These are phyloP conservation scores for Cordyceps javanica DNA, from an alignment of 2,329 filamentous ascomycete species.

Conservation along the genomic window DNA sequence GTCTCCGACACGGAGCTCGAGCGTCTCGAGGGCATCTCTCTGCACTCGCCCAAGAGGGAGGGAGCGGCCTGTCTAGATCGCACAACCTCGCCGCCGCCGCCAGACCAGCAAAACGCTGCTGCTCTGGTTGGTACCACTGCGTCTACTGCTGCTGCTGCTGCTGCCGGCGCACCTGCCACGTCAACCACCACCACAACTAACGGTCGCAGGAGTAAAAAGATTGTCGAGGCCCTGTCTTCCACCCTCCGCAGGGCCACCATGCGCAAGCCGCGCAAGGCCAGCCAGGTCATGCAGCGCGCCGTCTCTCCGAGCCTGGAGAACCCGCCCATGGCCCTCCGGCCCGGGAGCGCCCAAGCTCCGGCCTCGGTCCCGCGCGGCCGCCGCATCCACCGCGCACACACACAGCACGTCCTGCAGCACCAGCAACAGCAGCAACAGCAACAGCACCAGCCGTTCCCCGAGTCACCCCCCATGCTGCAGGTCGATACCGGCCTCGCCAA, in stretches of 20 bases:
- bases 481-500: constrained; percentile 22
- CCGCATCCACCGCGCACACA: constrained; percentile 20
- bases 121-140: too few species aligned
- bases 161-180: too few species aligned
- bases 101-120: constrained; percentile 17
- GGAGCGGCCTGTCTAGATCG: constrained; percentile 4
- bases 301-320: constrained; percentile 29
- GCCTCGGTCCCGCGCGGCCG: neutral
- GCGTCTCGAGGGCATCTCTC: constrained; percentile 40
- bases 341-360: constrained; percentile 20
- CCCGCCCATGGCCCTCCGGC: constrained; percentile 28
- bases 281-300: constrained; percentile 16
- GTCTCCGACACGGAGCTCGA: constrained; percentile 45
- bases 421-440: neutral
- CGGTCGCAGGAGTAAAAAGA: constrained; percentile 31
- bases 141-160: too few species aligned
- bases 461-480: constrained; percentile 17
- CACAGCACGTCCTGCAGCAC: constrained; percentile 3
- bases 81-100: constrained; percentile 26
- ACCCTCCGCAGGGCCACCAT: constrained; percentile 34
- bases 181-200: constrained; percentile 16
- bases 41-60: constrained; percentile 31
- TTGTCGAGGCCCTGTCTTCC: constrained; percentile 36
- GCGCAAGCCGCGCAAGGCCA: constrained; percentile 24
- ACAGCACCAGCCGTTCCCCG: constrained; percentile 9